phyloP scores from a whole-genome alignment of 2,329 filamentous ascomycete genomes.

The Monilinia laxa region DNA sequence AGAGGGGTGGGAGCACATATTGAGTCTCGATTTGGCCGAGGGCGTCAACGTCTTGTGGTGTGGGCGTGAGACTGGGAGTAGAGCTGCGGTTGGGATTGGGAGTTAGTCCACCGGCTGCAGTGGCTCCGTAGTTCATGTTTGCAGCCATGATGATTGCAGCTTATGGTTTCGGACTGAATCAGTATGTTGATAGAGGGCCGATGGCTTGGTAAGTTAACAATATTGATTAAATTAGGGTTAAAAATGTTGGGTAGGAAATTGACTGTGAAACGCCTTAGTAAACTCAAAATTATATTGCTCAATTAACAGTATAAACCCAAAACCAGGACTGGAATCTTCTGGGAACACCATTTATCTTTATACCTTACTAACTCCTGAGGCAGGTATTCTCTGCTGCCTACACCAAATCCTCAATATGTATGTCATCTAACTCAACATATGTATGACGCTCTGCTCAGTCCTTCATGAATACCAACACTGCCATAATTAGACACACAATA shows the following conservation, averaged over 20 bases:
- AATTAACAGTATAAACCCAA: background rate
- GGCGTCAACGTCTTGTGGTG: conserved; percentile 17
- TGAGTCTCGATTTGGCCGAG: conserved; percentile 17
- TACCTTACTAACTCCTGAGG: background rate
- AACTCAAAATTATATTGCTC: background rate
- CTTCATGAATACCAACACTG: background rate
- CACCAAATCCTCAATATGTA: background rate
- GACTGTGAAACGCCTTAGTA: background rate
- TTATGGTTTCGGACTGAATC: too few species aligned
- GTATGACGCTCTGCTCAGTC: background rate
- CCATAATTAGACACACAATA: background rate
- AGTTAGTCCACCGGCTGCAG: background rate
- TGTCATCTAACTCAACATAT: background rate
- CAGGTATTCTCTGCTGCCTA: background rate
- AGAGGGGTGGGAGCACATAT: conserved; percentile 16
- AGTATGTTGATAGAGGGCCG: background rate
- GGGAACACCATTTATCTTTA: background rate
- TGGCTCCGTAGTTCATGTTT: background rate
- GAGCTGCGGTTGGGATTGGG: background rate
- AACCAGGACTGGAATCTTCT: background rate
- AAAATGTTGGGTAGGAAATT: background rate
- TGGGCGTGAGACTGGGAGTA: background rate
- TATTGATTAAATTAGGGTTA: background rate
- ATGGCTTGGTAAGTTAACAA: background rate
- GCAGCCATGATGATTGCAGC: background rate